phyloP scores from a whole-genome alignment of 768 basidiomycete species.

The Rhizopogon vulgaris region DNA sequence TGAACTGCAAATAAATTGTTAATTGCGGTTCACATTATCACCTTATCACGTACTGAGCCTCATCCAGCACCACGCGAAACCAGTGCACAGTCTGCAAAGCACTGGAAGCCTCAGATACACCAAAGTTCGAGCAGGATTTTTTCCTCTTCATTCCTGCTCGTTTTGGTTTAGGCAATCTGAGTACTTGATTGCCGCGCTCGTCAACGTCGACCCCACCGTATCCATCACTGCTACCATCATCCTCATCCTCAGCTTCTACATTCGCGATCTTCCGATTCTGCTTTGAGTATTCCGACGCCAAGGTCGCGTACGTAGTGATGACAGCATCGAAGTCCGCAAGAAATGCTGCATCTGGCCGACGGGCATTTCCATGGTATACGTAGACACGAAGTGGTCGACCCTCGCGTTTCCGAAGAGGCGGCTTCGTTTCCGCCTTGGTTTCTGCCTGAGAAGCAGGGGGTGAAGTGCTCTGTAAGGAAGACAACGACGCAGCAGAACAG shows the following conservation, averaged over 20 bases:
- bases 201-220: conserved; percentile 60
- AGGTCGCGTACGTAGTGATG: conserved; percentile 93
- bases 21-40: background rate
- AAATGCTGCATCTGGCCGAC: conserved; percentile 79
- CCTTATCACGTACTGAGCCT: conserved; percentile 78
- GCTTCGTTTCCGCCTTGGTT: conserved; percentile 16
- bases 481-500: conserved; percentile 23
- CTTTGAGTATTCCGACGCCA: conserved; percentile 92
- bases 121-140: conserved; percentile 40
- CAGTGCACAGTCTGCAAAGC: conserved; percentile 92
- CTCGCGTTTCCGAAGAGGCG: conserved; percentile 32
- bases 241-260: conserved; percentile 59
- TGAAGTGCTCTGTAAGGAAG: conserved; percentile 29
- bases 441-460: conserved; percentile 28
- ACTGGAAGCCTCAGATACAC: conserved; percentile 53
- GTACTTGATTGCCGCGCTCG: conserved; percentile 56
- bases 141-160: conserved; percentile 64
- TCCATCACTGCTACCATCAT: conserved; percentile 60
- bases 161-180: conserved; percentile 59
- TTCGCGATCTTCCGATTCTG: conserved; percentile 62
- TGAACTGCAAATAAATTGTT: conserved; percentile 45
- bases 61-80: conserved; percentile 92
- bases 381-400: conserved; percentile 74
- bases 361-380: conserved; percentile 90
- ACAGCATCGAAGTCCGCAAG: conserved; percentile 94